Base-by-base conservation (phyloP, 257 asterid genomes). In the Salvia hispanica region DNA sequence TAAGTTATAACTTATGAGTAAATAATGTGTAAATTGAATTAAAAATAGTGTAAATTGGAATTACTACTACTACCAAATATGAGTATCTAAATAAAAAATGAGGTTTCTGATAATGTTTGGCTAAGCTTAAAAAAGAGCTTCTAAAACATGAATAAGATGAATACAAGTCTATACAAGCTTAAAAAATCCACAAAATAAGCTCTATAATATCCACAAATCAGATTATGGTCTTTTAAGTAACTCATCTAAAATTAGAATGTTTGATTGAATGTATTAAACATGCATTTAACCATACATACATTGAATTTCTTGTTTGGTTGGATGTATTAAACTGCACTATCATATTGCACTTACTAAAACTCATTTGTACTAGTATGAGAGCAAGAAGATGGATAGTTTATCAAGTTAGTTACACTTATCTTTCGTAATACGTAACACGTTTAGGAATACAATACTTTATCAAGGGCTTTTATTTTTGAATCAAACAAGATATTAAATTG, bases 1-100 rank as follows among this genome's bases (percentile, higher is more conserved):
- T 62, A 21, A 15, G 12, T 10, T 28, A 42, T 18, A 18, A 18
- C 21, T 18, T 18, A 18, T 18, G 21, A 18, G 21, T 18, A 18
- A 18, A 18, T 18, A 18, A 18, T 18, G 21, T 18, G 21, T 18
- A 18, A 18, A 34, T 14, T 34, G 42, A n/a, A n/a, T n/a, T n/a
- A n/a, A n/a, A n/a, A n/a, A n/a, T n/a, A n/a, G 21, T 18, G 21
- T 18, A 18, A 18, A 34, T 14, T 34, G 42, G 56, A 48, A 46
- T 6, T 14, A 34, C 9, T n/a, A 14, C 15, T 57, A 31, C 64
- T 42, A 54, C 64, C 64, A 56, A 42, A 18, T 51, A 65, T 59
- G 3, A 37, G 12, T 25, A 25, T 25, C 2, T 55, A 8, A 42
- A 15, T 16, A 55, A 60, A 13, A 40, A 50, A 7, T 67, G 14